Percentiles rank a stretch among this genome's conserved stretches.
Conservation (phyloP, 140 eudicot genomes). For the Stevia rebaudiana region DNA sequence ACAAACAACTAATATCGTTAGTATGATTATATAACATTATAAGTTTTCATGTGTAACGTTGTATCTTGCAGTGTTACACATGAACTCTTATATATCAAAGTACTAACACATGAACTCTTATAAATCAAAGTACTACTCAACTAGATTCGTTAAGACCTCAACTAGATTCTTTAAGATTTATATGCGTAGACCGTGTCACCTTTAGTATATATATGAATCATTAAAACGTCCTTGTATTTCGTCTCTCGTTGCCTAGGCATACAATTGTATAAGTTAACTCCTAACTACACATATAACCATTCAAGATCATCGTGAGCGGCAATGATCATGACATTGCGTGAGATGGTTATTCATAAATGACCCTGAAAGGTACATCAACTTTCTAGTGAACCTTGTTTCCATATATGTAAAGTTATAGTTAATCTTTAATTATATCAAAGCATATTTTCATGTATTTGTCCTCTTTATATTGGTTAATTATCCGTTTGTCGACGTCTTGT, state of each 20-base stretch:
- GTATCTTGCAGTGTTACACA: too few species aligned
- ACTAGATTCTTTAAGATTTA: too few species aligned
- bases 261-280: too few species aligned
- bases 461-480: not conserved
- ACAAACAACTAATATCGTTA: too few species aligned
- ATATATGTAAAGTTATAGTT: not conserved
- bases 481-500: not conserved
- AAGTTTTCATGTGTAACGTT: too few species aligned
- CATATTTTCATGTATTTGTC: not conserved
- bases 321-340: not conserved
- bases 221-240: not conserved
- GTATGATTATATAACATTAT: too few species aligned
- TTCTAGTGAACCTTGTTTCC: conserved; percentile 5
- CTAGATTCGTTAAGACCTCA: not conserved
- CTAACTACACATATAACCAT: not conserved
- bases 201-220: not conserved
- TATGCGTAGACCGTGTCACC: not conserved
- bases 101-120: too few species aligned
- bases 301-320: not conserved
- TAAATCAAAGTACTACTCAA: not conserved
- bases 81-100: too few species aligned
- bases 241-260: too few species aligned
- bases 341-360: not conserved
- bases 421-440: not conserved
- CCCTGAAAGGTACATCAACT: conserved; percentile 14